Conservation (phyloP, 2,329 filamentous ascomycete species). For the Arthrinium phaeospermum region DNA sequence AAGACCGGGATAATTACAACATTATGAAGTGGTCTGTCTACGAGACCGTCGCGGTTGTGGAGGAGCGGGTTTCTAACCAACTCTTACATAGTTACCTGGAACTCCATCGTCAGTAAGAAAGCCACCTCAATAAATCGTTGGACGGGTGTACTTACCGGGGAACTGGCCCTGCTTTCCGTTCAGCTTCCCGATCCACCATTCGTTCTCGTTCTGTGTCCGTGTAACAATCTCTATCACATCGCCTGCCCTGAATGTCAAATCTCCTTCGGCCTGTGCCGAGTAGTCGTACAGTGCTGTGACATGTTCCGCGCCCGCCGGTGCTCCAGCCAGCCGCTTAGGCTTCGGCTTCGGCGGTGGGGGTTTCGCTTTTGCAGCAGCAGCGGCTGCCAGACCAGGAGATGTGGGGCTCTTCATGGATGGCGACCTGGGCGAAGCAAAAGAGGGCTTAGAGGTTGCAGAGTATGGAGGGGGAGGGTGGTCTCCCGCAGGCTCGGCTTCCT, state of each 20-base stretch:
- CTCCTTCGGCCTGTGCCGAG: constrained; percentile 91
- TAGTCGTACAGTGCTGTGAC: constrained; percentile 96
- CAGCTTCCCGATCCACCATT: constrained; percentile 93
- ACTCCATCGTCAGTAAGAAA: constrained; percentile 14
- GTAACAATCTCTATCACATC: constrained; percentile 88
- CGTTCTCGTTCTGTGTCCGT: constrained; percentile 88
- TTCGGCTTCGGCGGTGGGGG: constrained; percentile 76
- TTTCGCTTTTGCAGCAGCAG: constrained; percentile 69
- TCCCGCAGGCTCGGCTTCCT: constrained; percentile 20
- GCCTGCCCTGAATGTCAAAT: constrained; percentile 86
- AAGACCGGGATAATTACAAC: constrained; percentile 10
- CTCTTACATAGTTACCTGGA: constrained; percentile 59
- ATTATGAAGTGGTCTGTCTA: constrained; percentile 15
- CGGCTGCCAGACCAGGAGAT: constrained; percentile 46
- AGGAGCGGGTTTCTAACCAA: constrained; percentile 38
- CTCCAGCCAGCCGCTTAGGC: constrained; percentile 77
- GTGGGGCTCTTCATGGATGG: constrained; percentile 36
- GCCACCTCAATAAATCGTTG: not conserved
- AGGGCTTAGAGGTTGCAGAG: constrained; percentile 49
- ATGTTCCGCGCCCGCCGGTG: constrained; percentile 68
- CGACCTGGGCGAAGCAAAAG: constrained; percentile 36
- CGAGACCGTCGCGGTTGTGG: constrained; percentile 7
- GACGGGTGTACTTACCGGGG: constrained; percentile 70
- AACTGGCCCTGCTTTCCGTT: constrained; percentile 88
- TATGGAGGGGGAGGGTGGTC: constrained; percentile 72